phyloP scores from a whole-genome alignment of 441 rosid species.

The Brassica hybrid region DNA sequence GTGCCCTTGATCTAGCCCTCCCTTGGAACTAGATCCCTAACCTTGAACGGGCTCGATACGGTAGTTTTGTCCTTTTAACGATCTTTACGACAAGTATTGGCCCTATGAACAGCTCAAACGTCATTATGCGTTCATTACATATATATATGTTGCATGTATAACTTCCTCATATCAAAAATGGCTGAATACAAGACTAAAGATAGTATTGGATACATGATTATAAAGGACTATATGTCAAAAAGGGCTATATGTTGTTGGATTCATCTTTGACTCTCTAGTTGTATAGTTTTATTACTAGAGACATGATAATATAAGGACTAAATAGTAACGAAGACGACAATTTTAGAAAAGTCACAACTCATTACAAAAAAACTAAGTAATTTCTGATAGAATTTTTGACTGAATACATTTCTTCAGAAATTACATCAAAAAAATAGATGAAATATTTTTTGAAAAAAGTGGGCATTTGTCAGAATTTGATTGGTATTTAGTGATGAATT shows the following conservation, averaged over 20 bases:
- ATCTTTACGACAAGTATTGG: neutral
- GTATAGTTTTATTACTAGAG: no score
- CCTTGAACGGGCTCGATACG: neutral
- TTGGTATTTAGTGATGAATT: no score
- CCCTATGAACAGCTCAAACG: neutral
- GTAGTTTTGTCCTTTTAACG: neutral
- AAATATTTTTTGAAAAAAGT: no score
- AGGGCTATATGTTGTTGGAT: neutral
- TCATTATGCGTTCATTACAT: neutral
- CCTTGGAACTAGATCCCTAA: conserved; percentile 5
- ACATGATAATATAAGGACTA: no score
- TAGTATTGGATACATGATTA: neutral
- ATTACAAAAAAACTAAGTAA: no score
- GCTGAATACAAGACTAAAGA: neutral
- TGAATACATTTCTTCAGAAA: no score
- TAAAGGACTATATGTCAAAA: neutral
- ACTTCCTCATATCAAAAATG: neutral
- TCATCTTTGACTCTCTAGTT: no score
- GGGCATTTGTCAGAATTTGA: no score
- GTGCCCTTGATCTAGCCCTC: neutral
- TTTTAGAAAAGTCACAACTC: no score
- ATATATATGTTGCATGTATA: neutral
- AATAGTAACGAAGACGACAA: no score
- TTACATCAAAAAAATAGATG: no score
- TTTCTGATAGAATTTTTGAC: no score